phyloP scores from a whole-genome alignment of 352 stramenopile genomes.

The Peronospora destructor region DNA sequence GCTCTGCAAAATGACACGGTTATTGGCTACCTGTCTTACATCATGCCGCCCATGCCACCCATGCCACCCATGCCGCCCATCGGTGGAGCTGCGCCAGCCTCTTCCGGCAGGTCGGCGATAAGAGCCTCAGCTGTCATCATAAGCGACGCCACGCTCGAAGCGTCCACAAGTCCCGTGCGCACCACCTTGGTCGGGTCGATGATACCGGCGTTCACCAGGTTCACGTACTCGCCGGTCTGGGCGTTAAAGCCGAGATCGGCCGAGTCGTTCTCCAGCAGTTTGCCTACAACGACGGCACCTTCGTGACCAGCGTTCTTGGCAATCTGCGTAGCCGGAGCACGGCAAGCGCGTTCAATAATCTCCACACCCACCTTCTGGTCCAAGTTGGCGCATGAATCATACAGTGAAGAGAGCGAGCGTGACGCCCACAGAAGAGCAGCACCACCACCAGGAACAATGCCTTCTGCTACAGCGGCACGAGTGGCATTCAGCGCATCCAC shows the following conservation, averaged over 20 bases:
- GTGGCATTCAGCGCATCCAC: slow-evolving; percentile 99
- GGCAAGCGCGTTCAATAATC: slow-evolving; percentile 94
- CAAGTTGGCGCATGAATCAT: slow-evolving; percentile 89
- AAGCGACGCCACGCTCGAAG: slow-evolving; percentile 96
- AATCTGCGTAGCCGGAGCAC: slow-evolving; percentile 94
- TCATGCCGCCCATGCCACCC: slow-evolving; percentile 81
- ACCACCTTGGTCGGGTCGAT: slow-evolving; percentile 98
- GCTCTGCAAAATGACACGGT: slow-evolving; percentile 16
- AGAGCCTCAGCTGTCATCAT: slow-evolving; percentile 99
- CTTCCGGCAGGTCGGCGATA: slow-evolving; percentile 93
- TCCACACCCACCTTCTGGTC: slow-evolving; percentile 97
- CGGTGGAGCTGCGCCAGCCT: slow-evolving; percentile 53
- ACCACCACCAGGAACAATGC: slow-evolving; percentile 98
- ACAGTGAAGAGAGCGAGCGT: slow-evolving; percentile 86
- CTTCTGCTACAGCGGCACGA: slow-evolving; percentile 96
- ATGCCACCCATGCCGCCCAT: slow-evolving; percentile 83
- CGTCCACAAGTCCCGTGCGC: slow-evolving; percentile 96
- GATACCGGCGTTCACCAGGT: slow-evolving; percentile 98
- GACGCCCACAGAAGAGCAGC: slow-evolving; percentile 96
- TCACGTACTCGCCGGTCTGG: slow-evolving; percentile 93
- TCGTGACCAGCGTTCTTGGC: slow-evolving; percentile 97
- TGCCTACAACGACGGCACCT: slow-evolving; percentile 97
- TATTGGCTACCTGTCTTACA: slow-evolving; percentile 40
- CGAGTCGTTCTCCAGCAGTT: slow-evolving; percentile 95
- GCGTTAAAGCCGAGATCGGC: slow-evolving; percentile 96